Conservation (phyloP, 345 rosid genomes). For the Populus deltoides region DNA sequence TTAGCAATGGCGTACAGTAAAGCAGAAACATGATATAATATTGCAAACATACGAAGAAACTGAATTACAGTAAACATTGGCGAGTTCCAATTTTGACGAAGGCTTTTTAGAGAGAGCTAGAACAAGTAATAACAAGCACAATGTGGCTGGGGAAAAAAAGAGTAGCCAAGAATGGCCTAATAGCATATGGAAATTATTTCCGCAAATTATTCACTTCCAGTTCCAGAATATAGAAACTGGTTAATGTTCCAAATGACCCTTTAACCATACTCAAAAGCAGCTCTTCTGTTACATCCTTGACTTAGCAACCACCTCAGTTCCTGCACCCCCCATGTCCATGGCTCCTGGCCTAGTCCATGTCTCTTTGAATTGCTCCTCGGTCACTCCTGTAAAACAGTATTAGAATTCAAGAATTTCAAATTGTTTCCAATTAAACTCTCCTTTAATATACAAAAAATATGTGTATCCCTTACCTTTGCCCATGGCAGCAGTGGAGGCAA, state of each 20-base stretch:
- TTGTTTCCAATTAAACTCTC: too few relatives aligned
- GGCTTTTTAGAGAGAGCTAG: not conserved
- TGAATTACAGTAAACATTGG: not conserved
- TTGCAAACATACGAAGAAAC: not conserved
- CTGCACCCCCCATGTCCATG: constrained; percentile 37
- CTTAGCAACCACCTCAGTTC: constrained; percentile 61
- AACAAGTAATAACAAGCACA: constrained; percentile 2
- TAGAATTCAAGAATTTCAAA: not conserved
- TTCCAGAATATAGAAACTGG: constrained; percentile 27
- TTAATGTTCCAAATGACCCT: constrained; percentile 6
- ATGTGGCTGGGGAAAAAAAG: constrained; percentile 1
- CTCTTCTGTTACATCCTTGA: constrained; percentile 61
- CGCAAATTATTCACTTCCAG: constrained; percentile 32
- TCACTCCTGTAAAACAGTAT: constrained; percentile 52
- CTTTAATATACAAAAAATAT: not conserved
- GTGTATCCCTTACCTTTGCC: constrained; percentile 65
- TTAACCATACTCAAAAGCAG: not conserved
- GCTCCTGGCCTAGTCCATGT: constrained; percentile 76
- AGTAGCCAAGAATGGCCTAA: constrained; percentile 16
- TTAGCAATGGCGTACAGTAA: not conserved
- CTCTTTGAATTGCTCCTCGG: constrained; percentile 96
- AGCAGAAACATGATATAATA: not conserved
- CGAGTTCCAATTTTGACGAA: not conserved
- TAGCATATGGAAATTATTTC: constrained; percentile 19
- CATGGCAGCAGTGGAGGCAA: constrained; percentile 97